phyloP scores from a whole-genome alignment of 441 rosid genomes.

The Jatropha multifida region DNA sequence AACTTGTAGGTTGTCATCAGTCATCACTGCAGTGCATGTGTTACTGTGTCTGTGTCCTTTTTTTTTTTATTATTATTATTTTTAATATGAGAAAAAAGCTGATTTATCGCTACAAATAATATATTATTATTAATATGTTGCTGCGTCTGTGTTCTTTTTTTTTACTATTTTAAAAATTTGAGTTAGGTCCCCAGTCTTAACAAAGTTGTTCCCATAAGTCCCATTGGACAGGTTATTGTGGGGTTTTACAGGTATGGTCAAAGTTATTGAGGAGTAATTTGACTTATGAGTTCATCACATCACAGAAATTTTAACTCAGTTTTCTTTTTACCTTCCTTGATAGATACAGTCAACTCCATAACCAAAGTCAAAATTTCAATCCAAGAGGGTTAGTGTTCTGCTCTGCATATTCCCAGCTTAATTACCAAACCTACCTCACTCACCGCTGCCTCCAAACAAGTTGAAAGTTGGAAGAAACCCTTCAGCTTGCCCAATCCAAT shows the following conservation, averaged over 20 bases:
- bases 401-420: background rate
- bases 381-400: slow-evolving; percentile 23
- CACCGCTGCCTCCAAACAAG: background rate
- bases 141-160: too few relatives aligned
- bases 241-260: slow-evolving; percentile 30
- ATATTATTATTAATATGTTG: too few relatives aligned
- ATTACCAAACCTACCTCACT: slow-evolving; percentile 18
- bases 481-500: background rate
- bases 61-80: too few relatives aligned
- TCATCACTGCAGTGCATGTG: too few relatives aligned
- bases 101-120: too few relatives aligned
- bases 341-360: slow-evolving; percentile 32
- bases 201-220: background rate
- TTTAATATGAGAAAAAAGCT: too few relatives aligned
- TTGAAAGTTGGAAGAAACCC: background rate
- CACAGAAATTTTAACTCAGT: background rate
- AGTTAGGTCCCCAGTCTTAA: background rate
- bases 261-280: slow-evolving; percentile 10
- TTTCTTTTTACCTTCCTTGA: slow-evolving; percentile 44
- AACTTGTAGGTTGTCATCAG: too few relatives aligned
- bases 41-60: too few relatives aligned
- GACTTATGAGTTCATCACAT: slow-evolving; percentile 25
- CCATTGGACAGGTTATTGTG: slow-evolving; percentile 19
- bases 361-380: slow-evolving; percentile 18
- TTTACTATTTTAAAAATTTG: background rate